Evolutionary conservation across 129 eudicot species (phyloP).

Genomic region (Flaveria bidentis): DNA sequence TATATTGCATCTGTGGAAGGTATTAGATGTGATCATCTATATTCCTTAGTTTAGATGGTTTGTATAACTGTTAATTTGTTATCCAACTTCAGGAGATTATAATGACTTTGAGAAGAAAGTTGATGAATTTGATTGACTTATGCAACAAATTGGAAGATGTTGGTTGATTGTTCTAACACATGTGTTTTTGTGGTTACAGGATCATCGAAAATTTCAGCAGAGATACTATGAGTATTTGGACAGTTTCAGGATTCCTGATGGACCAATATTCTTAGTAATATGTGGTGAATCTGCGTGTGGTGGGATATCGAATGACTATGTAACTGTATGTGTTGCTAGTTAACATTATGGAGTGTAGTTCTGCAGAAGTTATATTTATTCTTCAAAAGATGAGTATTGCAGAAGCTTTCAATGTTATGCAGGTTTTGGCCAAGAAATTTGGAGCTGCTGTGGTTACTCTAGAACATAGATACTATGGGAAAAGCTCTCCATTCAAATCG

Average conservation of each 20-base stretch:
- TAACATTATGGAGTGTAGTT: not conserved
- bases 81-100: not conserved
- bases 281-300: conserved; percentile 89
- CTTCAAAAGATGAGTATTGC: not conserved
- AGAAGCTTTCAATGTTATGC: conserved; percentile 28
- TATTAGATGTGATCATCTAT: too few relatives aligned
- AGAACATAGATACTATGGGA: conserved; percentile 96
- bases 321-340: conserved; percentile 50
- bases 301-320: conserved; percentile 85
- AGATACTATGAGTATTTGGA: conserved; percentile 80
- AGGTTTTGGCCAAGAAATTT: conserved; percentile 93
- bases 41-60: too few relatives aligned
- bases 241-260: conserved; percentile 69
- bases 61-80: too few relatives aligned
- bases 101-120: not conserved
- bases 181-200: conserved; percentile 48
- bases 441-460: conserved; percentile 94
- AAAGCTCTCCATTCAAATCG: conserved; percentile 73
- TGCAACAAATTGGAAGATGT: not conserved
- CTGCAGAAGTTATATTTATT: not conserved
- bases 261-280: conserved; percentile 81
- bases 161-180: not conserved
- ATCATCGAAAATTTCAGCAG: conserved; percentile 78
- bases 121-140: not conserved
- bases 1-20: not conserved